These are phyloP conservation scores for Neolentinus lepideus DNA, from an alignment of 1,284 basidiomycete species.

Conservation along the genomic window DNA sequence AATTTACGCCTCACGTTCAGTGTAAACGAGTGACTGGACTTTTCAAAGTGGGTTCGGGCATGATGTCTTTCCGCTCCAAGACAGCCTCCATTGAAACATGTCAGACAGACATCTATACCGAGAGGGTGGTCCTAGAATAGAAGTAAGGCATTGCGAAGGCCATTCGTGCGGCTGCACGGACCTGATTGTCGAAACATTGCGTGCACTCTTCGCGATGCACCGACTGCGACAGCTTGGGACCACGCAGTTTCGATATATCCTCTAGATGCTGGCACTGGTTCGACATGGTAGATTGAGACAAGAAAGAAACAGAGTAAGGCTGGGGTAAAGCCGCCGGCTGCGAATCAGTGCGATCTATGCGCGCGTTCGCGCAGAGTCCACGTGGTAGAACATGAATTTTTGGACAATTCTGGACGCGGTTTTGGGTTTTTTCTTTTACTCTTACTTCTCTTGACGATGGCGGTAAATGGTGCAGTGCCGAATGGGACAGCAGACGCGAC, in stretches of 20 bases:
- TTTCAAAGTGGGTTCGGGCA: slow-evolving; percentile 62
- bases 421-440: not conserved
- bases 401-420: not conserved
- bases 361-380: not conserved
- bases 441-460: not conserved
- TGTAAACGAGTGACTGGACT: slow-evolving; percentile 71
- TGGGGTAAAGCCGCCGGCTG: not conserved
- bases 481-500: slow-evolving; percentile 34
- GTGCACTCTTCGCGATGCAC: slow-evolving; percentile 90
- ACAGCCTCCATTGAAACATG: slow-evolving; percentile 93
- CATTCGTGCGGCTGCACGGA: slow-evolving; percentile 22
- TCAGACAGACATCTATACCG: slow-evolving; percentile 87
- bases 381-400: not conserved
- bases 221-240: slow-evolving; percentile 37
- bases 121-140: slow-evolving; percentile 53
- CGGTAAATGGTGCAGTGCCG: slow-evolving; percentile 11
- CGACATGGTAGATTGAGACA: not conserved
- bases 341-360: too few relatives aligned
- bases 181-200: slow-evolving; percentile 94
- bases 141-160: not conserved
- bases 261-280: slow-evolving; percentile 20
- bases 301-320: not conserved
- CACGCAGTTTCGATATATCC: slow-evolving; percentile 30
- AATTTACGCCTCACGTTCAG: slow-evolving; percentile 77
- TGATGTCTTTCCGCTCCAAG: slow-evolving; percentile 58